Base-by-base conservation (phyloP, 495 filamentous ascomycete species). In the Penicillium dipodomyicola region DNA sequence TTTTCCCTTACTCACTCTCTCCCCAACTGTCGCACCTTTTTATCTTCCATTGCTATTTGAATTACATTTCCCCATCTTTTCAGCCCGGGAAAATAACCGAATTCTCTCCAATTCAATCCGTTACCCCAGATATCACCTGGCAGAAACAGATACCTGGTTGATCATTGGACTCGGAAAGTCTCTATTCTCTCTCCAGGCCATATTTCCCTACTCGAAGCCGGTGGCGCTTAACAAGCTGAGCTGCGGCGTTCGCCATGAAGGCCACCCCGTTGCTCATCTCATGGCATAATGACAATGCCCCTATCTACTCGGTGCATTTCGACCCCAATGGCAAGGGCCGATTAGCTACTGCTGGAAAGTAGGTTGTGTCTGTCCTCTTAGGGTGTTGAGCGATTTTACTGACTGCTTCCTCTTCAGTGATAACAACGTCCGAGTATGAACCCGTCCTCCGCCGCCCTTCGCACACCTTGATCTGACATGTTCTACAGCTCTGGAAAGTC, bases 251-350 rank as follows among this genome's bases (percentile, higher is more conserved):
- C 77, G 84, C 67, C 64, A 96, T 96, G 92, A 95, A 91, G 81
- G 89, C 89, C 59, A 84, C 89, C 64, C 90, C 92, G 63, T 80
- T 97, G 52, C 89, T 96, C 59, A 89, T 96, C 70, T 87, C 91
- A 72, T 97, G 94, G 94, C 95, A 97, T 72, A 90, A 96, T 63
- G 90, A 92, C 62, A 96, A 95, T 74, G 81, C 87, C 60, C 92
- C 93, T 46, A 92, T 97, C 62, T 97, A 96, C 71, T 96, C 92
- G 30, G 89, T 90, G 61, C 91, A 97, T 74, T 97, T 97, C 72
- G 91, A 97, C 65, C 89, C 90, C 59, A 85, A 94, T 74, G 91
- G 92, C 60, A 97, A 93, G 73, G 89, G 90, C 49, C 87, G 95
- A 62, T 74, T 97, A 57, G 95, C 94, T 49, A 97, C 94, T 6